phyloP scores from a whole-genome alignment of 345 rosid genomes.

The Syzygium jambos region DNA sequence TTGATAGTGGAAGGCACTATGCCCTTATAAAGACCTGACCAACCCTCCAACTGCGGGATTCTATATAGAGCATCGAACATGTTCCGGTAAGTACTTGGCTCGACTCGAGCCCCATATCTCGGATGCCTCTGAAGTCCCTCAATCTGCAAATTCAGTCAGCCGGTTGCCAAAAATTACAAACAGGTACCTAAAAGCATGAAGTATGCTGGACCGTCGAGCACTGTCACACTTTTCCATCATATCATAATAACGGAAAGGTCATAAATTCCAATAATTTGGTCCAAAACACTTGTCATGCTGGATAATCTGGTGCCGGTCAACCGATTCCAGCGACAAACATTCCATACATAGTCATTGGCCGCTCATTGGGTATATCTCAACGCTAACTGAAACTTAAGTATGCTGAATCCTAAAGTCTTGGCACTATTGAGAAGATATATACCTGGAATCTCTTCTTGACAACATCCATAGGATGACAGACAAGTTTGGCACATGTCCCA shows the following conservation, averaged over 20 bases:
- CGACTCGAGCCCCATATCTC: slow-evolving; percentile 78
- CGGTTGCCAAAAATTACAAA: not conserved
- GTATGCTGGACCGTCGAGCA: not conserved
- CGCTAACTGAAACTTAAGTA: not conserved
- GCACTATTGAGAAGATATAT: not conserved
- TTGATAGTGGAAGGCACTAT: slow-evolving; percentile 84
- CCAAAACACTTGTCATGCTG: too few relatives aligned
- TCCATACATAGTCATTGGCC: not conserved
- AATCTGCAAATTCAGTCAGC: slow-evolving; percentile 28
- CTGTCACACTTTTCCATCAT: not conserved
- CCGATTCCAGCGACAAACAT: not conserved
- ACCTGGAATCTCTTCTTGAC: slow-evolving; percentile 99
- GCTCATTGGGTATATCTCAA: not conserved
- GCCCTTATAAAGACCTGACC: slow-evolving; percentile 94
- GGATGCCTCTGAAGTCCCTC: slow-evolving; percentile 90
- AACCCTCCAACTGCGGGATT: slow-evolving; percentile 60
- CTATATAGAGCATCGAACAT: slow-evolving; percentile 68
- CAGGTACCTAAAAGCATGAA: not conserved
- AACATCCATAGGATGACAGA: slow-evolving; percentile 96
- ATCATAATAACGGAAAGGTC: not conserved
- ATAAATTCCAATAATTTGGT: not conserved
- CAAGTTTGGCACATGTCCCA: slow-evolving; percentile 98
- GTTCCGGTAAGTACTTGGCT: slow-evolving; percentile 59
- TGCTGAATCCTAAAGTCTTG: not conserved
- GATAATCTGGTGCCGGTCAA: not conserved